Percentiles rank a stretch among this genome's conserved stretches.
phyloP scores from a whole-genome alignment of 768 basidiomycete genomes.

The Tulasnella sp. region DNA sequence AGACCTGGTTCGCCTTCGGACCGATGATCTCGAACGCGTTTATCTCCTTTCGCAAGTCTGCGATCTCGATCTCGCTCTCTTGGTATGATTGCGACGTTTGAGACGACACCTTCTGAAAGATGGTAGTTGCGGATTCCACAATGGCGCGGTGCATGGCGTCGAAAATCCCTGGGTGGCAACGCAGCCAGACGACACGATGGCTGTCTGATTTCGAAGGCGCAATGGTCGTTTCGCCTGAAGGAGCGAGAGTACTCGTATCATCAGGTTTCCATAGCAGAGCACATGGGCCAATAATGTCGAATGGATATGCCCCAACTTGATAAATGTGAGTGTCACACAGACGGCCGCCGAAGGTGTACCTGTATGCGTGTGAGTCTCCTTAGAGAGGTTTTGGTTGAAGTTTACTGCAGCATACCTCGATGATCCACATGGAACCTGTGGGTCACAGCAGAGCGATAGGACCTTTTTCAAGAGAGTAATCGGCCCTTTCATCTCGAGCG shows the following conservation, averaged over 20 bases:
- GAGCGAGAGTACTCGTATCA: not conserved
- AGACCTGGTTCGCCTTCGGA: slow-evolving; percentile 63
- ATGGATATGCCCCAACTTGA: slow-evolving; percentile 50
- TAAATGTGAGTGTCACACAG: slow-evolving; percentile 59
- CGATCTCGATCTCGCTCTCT: slow-evolving; percentile 41
- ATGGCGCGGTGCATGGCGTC: slow-evolving; percentile 45
- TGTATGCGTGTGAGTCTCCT: slow-evolving; percentile 29
- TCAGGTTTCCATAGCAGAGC: slow-evolving; percentile 62
- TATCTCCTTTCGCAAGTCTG: slow-evolving; percentile 57
- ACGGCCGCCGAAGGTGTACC: slow-evolving; percentile 56
- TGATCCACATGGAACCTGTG: slow-evolving; percentile 47
- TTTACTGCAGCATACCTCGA: slow-evolving; percentile 36
- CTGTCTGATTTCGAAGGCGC: not conserved
- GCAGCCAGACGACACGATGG: slow-evolving; percentile 54
- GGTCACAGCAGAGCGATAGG: slow-evolving; percentile 51
- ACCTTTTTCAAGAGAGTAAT: slow-evolving; percentile 41
- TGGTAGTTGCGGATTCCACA: slow-evolving; percentile 38
- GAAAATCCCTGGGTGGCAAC: slow-evolving; percentile 65
- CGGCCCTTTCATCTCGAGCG: slow-evolving; percentile 62
- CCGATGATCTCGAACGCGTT: slow-evolving; percentile 87
- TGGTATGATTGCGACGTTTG: slow-evolving; percentile 7
- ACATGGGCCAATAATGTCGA: slow-evolving; percentile 55
- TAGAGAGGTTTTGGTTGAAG: not conserved
- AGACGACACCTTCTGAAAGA: slow-evolving; percentile 30
- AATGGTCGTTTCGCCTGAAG: not conserved